Base-by-base conservation (phyloP, 2,329 filamentous ascomycete species). In the Metarhizium robertsii region DNA sequence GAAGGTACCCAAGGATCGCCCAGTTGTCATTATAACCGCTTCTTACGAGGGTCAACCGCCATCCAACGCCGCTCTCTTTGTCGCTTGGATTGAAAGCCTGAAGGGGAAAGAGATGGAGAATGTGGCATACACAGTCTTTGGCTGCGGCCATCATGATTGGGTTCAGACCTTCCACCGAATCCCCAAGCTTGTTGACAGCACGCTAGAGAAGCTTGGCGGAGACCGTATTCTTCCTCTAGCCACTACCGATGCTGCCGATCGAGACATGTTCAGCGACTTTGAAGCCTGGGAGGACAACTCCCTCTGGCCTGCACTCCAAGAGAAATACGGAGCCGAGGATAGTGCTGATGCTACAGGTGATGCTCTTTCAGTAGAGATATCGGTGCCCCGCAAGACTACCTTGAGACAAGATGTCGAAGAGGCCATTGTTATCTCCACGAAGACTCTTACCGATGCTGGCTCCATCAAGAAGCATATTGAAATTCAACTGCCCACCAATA, bases 21-120 rank as follows among this genome's bases (percentile, higher is more conserved):
- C 87, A 0, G 76, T 87, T 0, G 72, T 89, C 29, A 76, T 91
- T 51, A 77, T 92, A 59, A 84, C 84, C 0, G 79, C 87, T 0
- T 85, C 83, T 1, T 92, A 91, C 61, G 87, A 92, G 62, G 88
- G 88, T 0, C 77, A 88, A 54, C 85, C 88, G 0, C 81, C 87
- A 0, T 85, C 89, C 58, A 90, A 92, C 58, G 88, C 87, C 0
- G 76, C 73, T 0, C 77, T 81, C 51, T 91, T 91, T 62, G 78
- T 85, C 29, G 72, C 77, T 18, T 91, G 87, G 87, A 67, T 90
- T 6, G 75, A 83, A 60, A 72, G 64, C 13, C 70, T 80, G 11
- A 72, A 78, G 55, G 75, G 71, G 8, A 70, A 77, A 3, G 73
- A 78, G 52, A 65, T 88, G 25, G 71, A 80, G 8, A 78, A 75